Conservation (phyloP, 2,329 filamentous ascomycete genomes). For the Magnaporthiopsis poae region DNA sequence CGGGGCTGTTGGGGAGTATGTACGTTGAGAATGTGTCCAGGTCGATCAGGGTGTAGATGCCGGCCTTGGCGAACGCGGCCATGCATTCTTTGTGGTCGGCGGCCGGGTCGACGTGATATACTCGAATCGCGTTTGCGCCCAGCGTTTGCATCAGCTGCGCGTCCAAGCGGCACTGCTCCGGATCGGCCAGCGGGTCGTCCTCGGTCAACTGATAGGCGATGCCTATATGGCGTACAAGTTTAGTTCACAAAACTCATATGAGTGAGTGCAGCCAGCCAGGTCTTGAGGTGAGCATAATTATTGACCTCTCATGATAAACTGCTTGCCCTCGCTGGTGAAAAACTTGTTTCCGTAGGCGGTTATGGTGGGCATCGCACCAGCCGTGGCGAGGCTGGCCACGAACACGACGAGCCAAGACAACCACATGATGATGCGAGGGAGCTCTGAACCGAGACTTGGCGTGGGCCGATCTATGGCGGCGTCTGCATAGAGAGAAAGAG, state of each 20-base stretch:
- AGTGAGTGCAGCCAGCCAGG: neutral
- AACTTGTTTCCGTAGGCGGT: conserved; percentile 67
- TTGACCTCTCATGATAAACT: conserved; percentile 74
- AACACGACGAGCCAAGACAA: conserved; percentile 18
- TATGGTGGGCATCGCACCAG: conserved; percentile 33
- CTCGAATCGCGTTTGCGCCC: conserved; percentile 73
- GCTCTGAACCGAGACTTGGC: too few relatives aligned
- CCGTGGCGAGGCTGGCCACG: conserved; percentile 25
- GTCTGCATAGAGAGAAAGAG: too few relatives aligned
- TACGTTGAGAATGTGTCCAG: conserved; percentile 66
- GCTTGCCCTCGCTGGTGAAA: conserved; percentile 68
- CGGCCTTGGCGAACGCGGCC: conserved; percentile 65
- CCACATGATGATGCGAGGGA: too few relatives aligned
- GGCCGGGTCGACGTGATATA: conserved; percentile 72
- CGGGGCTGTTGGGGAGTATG: conserved; percentile 46
- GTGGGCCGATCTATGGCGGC: too few relatives aligned
- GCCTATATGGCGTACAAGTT: conserved; percentile 34
- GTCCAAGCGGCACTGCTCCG: conserved; percentile 67
- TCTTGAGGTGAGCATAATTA: conserved; percentile 11
- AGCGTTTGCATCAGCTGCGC: conserved; percentile 67
- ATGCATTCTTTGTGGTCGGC: conserved; percentile 71
- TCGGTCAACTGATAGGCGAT: conserved; percentile 58
- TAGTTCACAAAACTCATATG: neutral
- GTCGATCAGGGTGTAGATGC: conserved; percentile 78
- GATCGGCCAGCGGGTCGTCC: conserved; percentile 67